phyloP scores from a whole-genome alignment of 1,284 basidiomycete species.

The Spongispora temasekensis region DNA sequence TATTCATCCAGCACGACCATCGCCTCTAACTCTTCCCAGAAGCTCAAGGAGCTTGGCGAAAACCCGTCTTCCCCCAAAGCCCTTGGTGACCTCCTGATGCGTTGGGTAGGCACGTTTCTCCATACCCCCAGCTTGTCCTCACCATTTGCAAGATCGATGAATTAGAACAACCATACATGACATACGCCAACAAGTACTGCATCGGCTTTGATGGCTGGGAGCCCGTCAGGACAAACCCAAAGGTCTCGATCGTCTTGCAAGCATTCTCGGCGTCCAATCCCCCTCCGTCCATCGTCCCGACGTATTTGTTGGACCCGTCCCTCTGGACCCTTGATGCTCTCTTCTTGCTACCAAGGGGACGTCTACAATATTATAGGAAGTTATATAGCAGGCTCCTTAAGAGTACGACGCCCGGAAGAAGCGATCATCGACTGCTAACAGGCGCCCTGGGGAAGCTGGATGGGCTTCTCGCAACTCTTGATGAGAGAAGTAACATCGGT shows the following conservation, averaged over 20 bases:
- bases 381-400: conserved; percentile 87
- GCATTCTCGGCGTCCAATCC: conserved; percentile 69
- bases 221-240: conserved; percentile 74
- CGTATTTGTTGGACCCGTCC: conserved; percentile 41
- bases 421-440: conserved; percentile 83
- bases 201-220: conserved; percentile 84
- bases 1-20: conserved; percentile 1
- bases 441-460: conserved; percentile 85
- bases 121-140: conserved; percentile 12
- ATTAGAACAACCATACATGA: conserved; percentile 83
- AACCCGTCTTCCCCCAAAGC: conserved; percentile 95
- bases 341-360: conserved; percentile 83
- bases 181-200: conserved; percentile 75
- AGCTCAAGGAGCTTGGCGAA: conserved; percentile 91
- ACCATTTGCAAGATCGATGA: conserved; percentile 76
- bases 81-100: conserved; percentile 94
- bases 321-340: conserved; percentile 87
- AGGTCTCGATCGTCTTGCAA: conserved; percentile 68
- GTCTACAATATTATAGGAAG: conserved; percentile 92
- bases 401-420: conserved; percentile 85
- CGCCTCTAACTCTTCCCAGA: conserved; percentile 48
- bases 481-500: conserved; percentile 51
- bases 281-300: conserved; percentile 49
- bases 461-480: conserved; percentile 66
- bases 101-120: conserved; percentile 69